A percentile compares a stretch with the other conserved stretches of the same genome.
These are phyloP conservation scores for Camelina hispida DNA, from an alignment of 345 rosid species.

Conservation along the genomic window DNA sequence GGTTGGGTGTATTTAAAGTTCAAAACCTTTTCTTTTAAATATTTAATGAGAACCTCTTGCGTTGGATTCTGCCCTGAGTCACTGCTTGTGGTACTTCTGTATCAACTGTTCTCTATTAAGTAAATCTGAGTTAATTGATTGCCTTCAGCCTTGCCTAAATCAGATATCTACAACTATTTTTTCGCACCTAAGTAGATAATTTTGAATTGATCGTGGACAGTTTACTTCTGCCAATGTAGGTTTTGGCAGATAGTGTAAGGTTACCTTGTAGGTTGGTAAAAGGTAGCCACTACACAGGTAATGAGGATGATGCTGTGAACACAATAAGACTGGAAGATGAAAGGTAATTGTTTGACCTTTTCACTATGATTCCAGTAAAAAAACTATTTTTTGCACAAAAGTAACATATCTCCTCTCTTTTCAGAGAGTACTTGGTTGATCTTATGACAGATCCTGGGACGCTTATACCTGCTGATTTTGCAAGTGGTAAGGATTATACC, in stretches of 20 bases:
- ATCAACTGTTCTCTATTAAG: constrained; percentile 1
- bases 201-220: constrained; percentile 24
- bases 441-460: constrained; percentile 99
- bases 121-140: constrained; percentile 13
- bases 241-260: constrained; percentile 78
- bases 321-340: constrained; percentile 85
- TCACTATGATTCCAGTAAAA: constrained; percentile 27
- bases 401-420: constrained; percentile 44
- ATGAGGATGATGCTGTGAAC: constrained; percentile 98
- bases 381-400: constrained; percentile 6
- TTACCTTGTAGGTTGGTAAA: constrained; percentile 95
- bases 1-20: neutral
- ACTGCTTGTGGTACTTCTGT: constrained; percentile 27
- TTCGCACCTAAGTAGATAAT: constrained; percentile 5
- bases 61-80: constrained; percentile 1
- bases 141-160: constrained; percentile 30
- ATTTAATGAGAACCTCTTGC: constrained; percentile 7
- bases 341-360: constrained; percentile 62
- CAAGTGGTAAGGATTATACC: constrained; percentile 25
- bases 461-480: constrained; percentile 93
- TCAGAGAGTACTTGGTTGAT: constrained; percentile 99
- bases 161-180: constrained; percentile 11
- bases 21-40: neutral
- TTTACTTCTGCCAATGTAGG: constrained; percentile 60
- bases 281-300: constrained; percentile 98